Percentiles rank a stretch among this genome's conserved stretches.
These are phyloP conservation scores for Mallotus japonicus DNA, from an alignment of 441 rosid genomes.

Conservation along the genomic window DNA sequence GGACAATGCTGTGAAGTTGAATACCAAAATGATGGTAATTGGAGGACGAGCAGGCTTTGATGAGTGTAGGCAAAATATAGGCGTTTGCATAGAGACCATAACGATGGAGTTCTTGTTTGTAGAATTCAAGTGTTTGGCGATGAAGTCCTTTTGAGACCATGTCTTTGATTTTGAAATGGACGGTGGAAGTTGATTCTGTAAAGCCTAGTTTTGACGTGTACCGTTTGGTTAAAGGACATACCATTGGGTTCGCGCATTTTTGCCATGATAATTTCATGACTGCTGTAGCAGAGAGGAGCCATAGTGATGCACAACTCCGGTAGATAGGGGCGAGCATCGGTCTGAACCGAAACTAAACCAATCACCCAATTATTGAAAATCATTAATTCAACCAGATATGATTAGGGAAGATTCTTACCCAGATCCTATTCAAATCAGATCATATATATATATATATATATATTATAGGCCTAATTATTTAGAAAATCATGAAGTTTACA, in stretches of 20 bases:
- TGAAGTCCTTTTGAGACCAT: conserved; percentile 2
- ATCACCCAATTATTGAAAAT: no score
- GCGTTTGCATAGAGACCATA: background rate
- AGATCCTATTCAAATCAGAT: no score
- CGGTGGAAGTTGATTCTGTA: background rate
- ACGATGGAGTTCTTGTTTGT: conserved; percentile 6
- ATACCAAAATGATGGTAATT: conserved; percentile 26
- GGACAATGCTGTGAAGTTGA: conserved; percentile 38
- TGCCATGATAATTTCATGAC: background rate
- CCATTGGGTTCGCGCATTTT: background rate
- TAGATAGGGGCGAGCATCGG: no score
- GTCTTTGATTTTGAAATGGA: conserved; percentile 3
- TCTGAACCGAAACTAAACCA: no score
- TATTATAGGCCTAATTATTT: no score
- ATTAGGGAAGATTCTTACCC: no score
- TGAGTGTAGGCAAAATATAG: conserved; percentile 40
- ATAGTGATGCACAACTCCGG: no score
- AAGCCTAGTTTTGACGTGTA: conserved; percentile 1
- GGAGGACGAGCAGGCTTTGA: conserved; percentile 35
- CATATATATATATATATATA: no score
- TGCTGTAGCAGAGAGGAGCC: no score
- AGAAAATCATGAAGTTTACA: no score
- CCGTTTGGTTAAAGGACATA: background rate
- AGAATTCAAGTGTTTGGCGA: conserved; percentile 1
- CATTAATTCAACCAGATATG: no score